Percentiles rank a stretch among this genome's conserved stretches.
Conservation (phyloP, 306 rosid genomes). For the cucumber (Cucumis sativus) region Cucumber_9930_V3 NC_026655.2:2402001-2402500, state of each 20-base stretch:
- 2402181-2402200: slow-evolving; percentile 6
- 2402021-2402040: slow-evolving; percentile 92
- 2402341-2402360: slow-evolving; percentile 15
- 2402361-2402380: slow-evolving; percentile 96
- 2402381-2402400: slow-evolving; percentile 85
- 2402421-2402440: slow-evolving; percentile 78
- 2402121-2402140: slow-evolving; percentile 71
- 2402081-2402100: slow-evolving; percentile 87
- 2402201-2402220: background rate
- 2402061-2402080: slow-evolving; percentile 98
- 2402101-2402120: slow-evolving; percentile 76
- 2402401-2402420: slow-evolving; percentile 84
- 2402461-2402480: slow-evolving; percentile 89
- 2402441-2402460: slow-evolving; percentile 81
- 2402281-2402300: background rate
- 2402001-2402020: slow-evolving; percentile 39
- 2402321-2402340: slow-evolving; percentile 1
- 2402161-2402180: slow-evolving; percentile 40
- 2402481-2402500: slow-evolving; percentile 58
- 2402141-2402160: slow-evolving; percentile 61
- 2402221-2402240: background rate
- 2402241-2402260: background rate
- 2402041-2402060: slow-evolving; percentile 85
- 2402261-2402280: background rate
- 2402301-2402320: background rate